These are phyloP conservation scores for Fragilaria radians DNA, from an alignment of 108 stramenopile species.

Conservation along the genomic window DNA sequence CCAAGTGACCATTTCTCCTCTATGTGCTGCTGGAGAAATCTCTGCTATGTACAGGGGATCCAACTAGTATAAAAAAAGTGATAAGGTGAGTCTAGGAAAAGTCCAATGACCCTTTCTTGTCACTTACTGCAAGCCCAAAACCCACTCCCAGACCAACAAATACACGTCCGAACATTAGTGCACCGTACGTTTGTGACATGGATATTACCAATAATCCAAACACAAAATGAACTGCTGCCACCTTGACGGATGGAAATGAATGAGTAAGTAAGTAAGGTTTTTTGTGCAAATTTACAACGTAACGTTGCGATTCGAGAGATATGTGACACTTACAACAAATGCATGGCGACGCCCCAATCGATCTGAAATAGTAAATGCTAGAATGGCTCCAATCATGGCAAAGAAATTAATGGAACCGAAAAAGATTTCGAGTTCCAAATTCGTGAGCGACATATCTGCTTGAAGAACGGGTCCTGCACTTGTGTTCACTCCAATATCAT, in stretches of 20 bases:
- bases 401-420: slow-evolving; percentile 69
- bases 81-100: neutral
- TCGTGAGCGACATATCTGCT: slow-evolving; percentile 30
- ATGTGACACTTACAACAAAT: slow-evolving; percentile 29
- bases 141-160: slow-evolving; percentile 83
- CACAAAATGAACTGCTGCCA: slow-evolving; percentile 68
- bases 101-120: neutral
- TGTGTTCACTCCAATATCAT: slow-evolving; percentile 49
- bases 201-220: slow-evolving; percentile 48
- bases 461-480: slow-evolving; percentile 36
- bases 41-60: slow-evolving; percentile 70
- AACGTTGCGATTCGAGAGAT: slow-evolving; percentile 8
- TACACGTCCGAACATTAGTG: slow-evolving; percentile 71
- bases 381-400: slow-evolving; percentile 63
- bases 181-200: slow-evolving; percentile 28
- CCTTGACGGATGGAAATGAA: too few relatives aligned
- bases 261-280: too few relatives aligned
- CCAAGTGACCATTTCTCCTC: slow-evolving; percentile 61
- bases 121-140: slow-evolving; percentile 59
- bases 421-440: slow-evolving; percentile 65
- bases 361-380: slow-evolving; percentile 53
- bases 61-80: neutral
- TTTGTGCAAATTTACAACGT: neutral
- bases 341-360: slow-evolving; percentile 51
- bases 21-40: slow-evolving; percentile 39